These are phyloP conservation scores for Neonectria sp. DNA, from an alignment of 2,329 filamentous ascomycete species.

Conservation along the genomic window DNA sequence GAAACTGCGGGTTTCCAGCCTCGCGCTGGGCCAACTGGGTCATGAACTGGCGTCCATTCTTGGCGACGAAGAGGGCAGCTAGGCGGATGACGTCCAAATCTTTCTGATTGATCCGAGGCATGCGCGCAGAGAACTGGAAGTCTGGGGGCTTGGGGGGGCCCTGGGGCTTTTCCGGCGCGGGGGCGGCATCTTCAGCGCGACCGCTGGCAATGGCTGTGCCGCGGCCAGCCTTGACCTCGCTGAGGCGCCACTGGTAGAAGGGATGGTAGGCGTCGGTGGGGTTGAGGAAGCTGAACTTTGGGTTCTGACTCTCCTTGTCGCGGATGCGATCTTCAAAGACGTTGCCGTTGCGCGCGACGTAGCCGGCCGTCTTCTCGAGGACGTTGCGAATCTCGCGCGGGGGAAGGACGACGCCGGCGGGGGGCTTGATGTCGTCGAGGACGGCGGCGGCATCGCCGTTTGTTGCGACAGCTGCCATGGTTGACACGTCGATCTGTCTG, in stretches of 20 bases:
- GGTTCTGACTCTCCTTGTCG: slow-evolving; percentile 85
- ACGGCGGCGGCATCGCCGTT: slow-evolving; percentile 69
- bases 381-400: slow-evolving; percentile 88
- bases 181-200: slow-evolving; percentile 74
- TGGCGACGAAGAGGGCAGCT: slow-evolving; percentile 92
- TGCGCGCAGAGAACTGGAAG: slow-evolving; percentile 94
- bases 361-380: slow-evolving; percentile 95
- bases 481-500: slow-evolving; percentile 22
- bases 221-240: slow-evolving; percentile 87
- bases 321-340: slow-evolving; percentile 88
- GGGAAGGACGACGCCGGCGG: slow-evolving; percentile 87
- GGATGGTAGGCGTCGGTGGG: slow-evolving; percentile 85
- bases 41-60: slow-evolving; percentile 93
- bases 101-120: slow-evolving; percentile 97
- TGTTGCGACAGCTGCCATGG: slow-evolving; percentile 55
- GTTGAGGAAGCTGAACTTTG: slow-evolving; percentile 93
- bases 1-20: slow-evolving; percentile 92
- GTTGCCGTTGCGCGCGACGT: slow-evolving; percentile 79
- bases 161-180: slow-evolving; percentile 74
- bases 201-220: slow-evolving; percentile 86
- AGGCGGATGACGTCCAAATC: slow-evolving; percentile 83
- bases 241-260: slow-evolving; percentile 92
- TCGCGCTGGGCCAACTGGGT: slow-evolving; percentile 91
- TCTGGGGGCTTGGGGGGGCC: slow-evolving; percentile 89
- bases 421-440: slow-evolving; percentile 82